A percentile compares a stretch with the other conserved stretches of the same genome.
phyloP scores from a whole-genome alignment of 345 rosid genomes.

The Boechera stricta region DNA sequence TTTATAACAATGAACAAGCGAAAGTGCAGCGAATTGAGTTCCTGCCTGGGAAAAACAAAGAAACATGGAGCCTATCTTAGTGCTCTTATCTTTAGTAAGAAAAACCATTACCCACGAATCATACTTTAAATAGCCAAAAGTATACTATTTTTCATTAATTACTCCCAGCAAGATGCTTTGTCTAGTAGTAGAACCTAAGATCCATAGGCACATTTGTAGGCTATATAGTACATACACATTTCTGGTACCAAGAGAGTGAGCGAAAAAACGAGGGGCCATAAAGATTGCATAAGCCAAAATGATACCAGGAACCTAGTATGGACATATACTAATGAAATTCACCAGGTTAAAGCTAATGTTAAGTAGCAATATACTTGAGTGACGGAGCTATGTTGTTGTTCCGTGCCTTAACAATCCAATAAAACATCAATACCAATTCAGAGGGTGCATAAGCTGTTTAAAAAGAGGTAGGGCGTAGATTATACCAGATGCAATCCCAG shows the following conservation, averaged over 20 bases:
- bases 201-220: slow-evolving; percentile 15
- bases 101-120: background rate
- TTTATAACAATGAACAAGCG: background rate
- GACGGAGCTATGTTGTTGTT: slow-evolving; percentile 1
- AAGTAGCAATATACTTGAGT: slow-evolving; percentile 9
- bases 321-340: slow-evolving; percentile 1
- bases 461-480: background rate
- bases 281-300: background rate
- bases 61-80: slow-evolving; percentile 14
- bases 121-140: slow-evolving; percentile 6
- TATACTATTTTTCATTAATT: background rate
- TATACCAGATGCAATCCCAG: slow-evolving; percentile 97
- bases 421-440: background rate
- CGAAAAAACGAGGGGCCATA: background rate
- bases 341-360: background rate
- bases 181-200: slow-evolving; percentile 21
- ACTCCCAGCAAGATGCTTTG: slow-evolving; percentile 1
- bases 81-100: slow-evolving; percentile 6
- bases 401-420: slow-evolving; percentile 3
- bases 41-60: background rate
- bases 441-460: background rate
- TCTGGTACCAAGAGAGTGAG: background rate
- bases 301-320: slow-evolving; percentile 5
- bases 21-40: background rate
- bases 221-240: background rate